Evolutionary conservation across 192 early-diverging fungal species (phyloP).

Genomic region (Coemansia sp.): DNA sequence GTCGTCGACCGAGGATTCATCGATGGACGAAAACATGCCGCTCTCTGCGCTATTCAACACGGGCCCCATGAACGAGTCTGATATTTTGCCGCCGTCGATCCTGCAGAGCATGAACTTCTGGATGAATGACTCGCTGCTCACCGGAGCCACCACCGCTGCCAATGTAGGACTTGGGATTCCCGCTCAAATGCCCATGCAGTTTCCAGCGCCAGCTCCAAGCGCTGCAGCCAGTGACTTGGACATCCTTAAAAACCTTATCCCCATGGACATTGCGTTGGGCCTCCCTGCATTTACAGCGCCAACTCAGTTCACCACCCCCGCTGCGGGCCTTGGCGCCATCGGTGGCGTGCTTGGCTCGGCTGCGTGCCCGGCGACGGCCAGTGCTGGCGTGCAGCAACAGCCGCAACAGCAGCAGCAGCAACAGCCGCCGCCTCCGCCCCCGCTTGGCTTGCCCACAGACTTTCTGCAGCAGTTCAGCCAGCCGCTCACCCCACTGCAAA

Average conservation of each 20-base stretch:
- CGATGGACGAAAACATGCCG: conserved; percentile 34
- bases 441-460: conserved; percentile 14
- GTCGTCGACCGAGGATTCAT: conserved; percentile 14
- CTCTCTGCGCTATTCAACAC: conserved; percentile 40
- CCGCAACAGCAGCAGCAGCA: no score
- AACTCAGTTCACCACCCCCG: background rate
- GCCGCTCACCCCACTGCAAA: conserved; percentile 21
- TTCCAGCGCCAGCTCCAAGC: background rate
- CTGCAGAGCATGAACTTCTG: conserved; percentile 51
- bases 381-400: conserved; percentile 5
- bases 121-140: conserved; percentile 51
- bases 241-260: conserved; percentile 21
- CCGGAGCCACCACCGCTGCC: conserved; percentile 6
- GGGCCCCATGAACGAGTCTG: conserved; percentile 42
- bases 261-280: conserved; percentile 49
- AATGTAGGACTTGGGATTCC: background rate
- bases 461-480: conserved; percentile 39
- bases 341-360: no score
- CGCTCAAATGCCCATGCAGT: background rate
- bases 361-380: no score
- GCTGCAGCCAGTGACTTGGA: conserved; percentile 5
- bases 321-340: background rate
- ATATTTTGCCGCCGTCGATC: conserved; percentile 46
- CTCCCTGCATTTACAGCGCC: conserved; percentile 19
- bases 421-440: no score